Evolutionary conservation across 768 basidiomycete genomes (phyloP).

Genomic region (Phanerochaete sordida): DNA sequence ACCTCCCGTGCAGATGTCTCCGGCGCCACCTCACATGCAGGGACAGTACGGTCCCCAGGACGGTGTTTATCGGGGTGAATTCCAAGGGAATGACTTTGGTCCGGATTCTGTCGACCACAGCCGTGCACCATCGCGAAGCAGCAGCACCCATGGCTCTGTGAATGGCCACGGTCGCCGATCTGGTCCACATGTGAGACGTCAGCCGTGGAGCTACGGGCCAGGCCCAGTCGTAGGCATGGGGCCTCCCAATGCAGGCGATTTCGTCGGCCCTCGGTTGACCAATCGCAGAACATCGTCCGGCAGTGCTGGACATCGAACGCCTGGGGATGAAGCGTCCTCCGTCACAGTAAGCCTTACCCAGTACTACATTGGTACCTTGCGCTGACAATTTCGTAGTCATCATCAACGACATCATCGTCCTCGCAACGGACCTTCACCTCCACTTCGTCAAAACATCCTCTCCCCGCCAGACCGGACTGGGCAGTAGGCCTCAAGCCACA

Average conservation of each 20-base stretch:
- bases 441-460: constrained; percentile 72
- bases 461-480: constrained; percentile 86
- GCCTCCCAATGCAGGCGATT: constrained; percentile 30
- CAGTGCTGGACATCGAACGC: constrained; percentile 51
- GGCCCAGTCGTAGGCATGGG: constrained; percentile 47
- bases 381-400: constrained; percentile 44
- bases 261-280: constrained; percentile 65
- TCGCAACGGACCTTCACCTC: constrained; percentile 77
- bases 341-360: constrained; percentile 61
- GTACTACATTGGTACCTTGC: background rate
- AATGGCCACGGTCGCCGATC: constrained; percentile 25
- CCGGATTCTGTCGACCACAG: constrained; percentile 27
- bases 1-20: constrained; percentile 22
- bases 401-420: constrained; percentile 75
- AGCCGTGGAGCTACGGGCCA: constrained; percentile 69
- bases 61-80: background rate
- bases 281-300: constrained; percentile 48
- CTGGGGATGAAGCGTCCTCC: constrained; percentile 74
- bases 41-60: constrained; percentile 10
- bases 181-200: constrained; percentile 15
- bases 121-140: constrained; percentile 29
- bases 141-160: constrained; percentile 25
- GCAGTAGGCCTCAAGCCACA: constrained; percentile 81
- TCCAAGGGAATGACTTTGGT: constrained; percentile 25
- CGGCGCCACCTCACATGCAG: constrained; percentile 25